These are phyloP conservation scores for Podospora pseudoanserina DNA, from an alignment of 495 filamentous ascomycete genomes.

Conservation along the genomic window DNA sequence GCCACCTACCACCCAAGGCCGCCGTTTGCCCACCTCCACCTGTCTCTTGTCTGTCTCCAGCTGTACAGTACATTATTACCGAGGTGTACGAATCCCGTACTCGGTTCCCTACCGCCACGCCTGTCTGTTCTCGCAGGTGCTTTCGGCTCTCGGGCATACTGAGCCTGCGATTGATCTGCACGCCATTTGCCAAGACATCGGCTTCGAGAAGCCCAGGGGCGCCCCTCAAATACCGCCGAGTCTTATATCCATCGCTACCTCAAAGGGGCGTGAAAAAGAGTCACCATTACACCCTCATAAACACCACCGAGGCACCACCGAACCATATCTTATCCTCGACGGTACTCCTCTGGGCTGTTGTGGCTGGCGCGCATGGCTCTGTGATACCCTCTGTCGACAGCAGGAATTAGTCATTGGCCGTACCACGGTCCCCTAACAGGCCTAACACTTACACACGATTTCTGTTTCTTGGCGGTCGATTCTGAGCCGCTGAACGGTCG, in stretches of 20 bases:
- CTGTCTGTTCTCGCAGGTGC: not conserved
- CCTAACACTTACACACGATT: conserved; percentile 17
- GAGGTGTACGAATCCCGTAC: not conserved
- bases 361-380: not conserved
- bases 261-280: not conserved
- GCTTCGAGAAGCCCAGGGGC: conserved; percentile 2
- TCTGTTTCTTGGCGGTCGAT: not conserved
- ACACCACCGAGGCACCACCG: not conserved
- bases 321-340: not conserved
- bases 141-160: not conserved
- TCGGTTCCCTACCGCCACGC: conserved; percentile 1
- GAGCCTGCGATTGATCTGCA: conserved; percentile 5
- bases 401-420: conserved; percentile 15
- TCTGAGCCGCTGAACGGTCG: conserved; percentile 8
- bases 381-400: not conserved
- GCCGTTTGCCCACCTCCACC: no score
- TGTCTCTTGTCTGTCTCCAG: no score
- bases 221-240: conserved; percentile 2
- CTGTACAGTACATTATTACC: not conserved
- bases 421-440: conserved; percentile 4
- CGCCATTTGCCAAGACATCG: conserved; percentile 12
- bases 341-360: not conserved
- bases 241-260: not conserved
- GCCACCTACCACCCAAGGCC: not conserved
- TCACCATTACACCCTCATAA: not conserved